Evolutionary conservation across 768 basidiomycete genomes (phyloP).

Genomic region (Nidularia pulvinata): DNA sequence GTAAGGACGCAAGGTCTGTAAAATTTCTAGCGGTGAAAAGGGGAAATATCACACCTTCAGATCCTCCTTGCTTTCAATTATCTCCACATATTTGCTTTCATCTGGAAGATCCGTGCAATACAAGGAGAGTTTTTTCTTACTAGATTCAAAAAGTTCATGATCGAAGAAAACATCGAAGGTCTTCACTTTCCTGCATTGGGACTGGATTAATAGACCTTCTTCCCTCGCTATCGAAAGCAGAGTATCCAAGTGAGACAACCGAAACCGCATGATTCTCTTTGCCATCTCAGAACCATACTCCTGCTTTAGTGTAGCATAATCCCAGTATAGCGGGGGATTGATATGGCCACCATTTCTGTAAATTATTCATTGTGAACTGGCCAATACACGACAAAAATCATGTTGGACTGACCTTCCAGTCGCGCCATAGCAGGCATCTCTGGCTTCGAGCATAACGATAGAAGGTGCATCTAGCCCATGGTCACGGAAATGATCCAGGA

Average conservation of each 20-base stretch:
- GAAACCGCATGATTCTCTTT: slow-evolving; percentile 55
- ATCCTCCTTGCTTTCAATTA: slow-evolving; percentile 22
- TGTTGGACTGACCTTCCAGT: slow-evolving; percentile 57
- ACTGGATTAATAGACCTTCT: slow-evolving; percentile 48
- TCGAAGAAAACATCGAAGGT: slow-evolving; percentile 57
- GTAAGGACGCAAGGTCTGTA: not conserved
- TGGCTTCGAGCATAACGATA: slow-evolving; percentile 82
- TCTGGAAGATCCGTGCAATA: slow-evolving; percentile 53
- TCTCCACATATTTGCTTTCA: slow-evolving; percentile 33
- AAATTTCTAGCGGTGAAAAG: not conserved
- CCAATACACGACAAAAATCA: not conserved
- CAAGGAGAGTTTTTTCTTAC: slow-evolving; percentile 37
- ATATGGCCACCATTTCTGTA: slow-evolving; percentile 73
- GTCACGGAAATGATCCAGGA: slow-evolving; percentile 35
- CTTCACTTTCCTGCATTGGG: slow-evolving; percentile 59
- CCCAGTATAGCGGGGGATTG: slow-evolving; percentile 56
- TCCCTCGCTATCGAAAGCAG: slow-evolving; percentile 49
- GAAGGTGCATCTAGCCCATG: slow-evolving; percentile 5
- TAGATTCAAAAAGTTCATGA: slow-evolving; percentile 33
- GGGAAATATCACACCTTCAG: slow-evolving; percentile 30
- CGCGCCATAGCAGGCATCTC: slow-evolving; percentile 75
- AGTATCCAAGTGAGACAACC: slow-evolving; percentile 54
- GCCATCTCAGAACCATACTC: slow-evolving; percentile 45
- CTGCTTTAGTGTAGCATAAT: slow-evolving; percentile 48
- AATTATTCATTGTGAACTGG: too few species aligned